A percentile compares a stretch with the other conserved stretches of the same genome.
Conservation (phyloP, 331 rosid species). For the Prunus yedoensis region DNA sequence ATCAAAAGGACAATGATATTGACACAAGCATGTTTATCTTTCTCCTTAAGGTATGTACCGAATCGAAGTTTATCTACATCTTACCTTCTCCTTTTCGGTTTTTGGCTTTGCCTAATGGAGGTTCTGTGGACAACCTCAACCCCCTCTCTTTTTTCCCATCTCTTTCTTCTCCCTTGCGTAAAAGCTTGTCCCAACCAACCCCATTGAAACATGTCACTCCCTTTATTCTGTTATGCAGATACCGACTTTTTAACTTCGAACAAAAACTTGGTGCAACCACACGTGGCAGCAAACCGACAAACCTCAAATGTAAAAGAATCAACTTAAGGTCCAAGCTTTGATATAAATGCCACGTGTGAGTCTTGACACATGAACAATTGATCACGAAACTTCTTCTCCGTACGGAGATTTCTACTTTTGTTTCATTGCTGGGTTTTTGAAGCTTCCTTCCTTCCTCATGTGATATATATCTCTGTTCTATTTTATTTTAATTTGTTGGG, state of each 20-base stretch:
- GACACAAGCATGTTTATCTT: neutral
- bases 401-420: too few relatives aligned
- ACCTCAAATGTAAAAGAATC: neutral
- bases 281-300: neutral
- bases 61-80: too few relatives aligned
- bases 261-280: neutral
- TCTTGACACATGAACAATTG: neutral
- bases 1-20: neutral
- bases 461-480: too few relatives aligned
- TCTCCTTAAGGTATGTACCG: neutral
- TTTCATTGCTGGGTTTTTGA: too few relatives aligned
- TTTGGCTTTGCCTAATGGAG: neutral
- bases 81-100: neutral
- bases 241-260: neutral
- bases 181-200: slow-evolving; percentile 4
- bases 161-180: slow-evolving; percentile 23
- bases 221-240: too few relatives aligned
- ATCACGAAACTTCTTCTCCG: neutral
- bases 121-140: too few relatives aligned
- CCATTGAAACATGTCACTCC: too few relatives aligned
- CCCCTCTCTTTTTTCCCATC: neutral
- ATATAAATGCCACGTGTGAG: neutral
- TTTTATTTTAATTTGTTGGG: too few relatives aligned
- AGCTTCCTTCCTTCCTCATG: too few relatives aligned
- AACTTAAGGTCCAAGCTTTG: neutral